Evolutionary conservation across 2,329 filamentous ascomycete species (phyloP), one percentile per base, ranked within the genome.

Genomic region (Exophiala xenobiotica): DNA sequence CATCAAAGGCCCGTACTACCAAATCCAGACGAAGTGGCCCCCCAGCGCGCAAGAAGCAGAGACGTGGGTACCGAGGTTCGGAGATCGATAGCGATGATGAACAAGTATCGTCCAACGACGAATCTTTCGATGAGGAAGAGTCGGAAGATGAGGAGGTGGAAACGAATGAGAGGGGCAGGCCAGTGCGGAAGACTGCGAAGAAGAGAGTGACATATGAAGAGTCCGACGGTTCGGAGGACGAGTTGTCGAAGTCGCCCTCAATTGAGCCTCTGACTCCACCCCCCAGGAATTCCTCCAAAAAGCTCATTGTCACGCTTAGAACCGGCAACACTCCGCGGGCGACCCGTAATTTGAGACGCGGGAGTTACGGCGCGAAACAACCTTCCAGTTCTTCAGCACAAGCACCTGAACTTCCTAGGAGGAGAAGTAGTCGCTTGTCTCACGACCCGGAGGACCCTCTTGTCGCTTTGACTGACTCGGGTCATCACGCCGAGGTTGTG

Each of bases 401-500:
- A 71, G 53, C 57, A 62, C 49, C 44, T 19, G 47, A 8, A 46
- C 51, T 12, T 39, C 49, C 16, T 26, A 61, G 42, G 12, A 63
- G 82, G 57, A 75, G 80, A 55, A 82, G 76, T 57, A 82, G 79
- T 63, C 80, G 82, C 39, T 73, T 81, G 14, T 81, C 77, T 19
- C 79, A 81, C 55, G 79, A 81, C 57, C 70, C 77, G 3, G 75
- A 78, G 20, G 76, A 78, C 27, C 75, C 79, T 26, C 74, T 84
- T 11, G 68, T 82, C 39, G 79, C 77, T 12, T 68, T 85, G 38
- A 79, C 80, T 2, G 77, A 80, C 56, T 83, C 80, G 6, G 81
- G 81, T 14, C 77, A 72, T 52, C 80, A 84, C 64, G 73, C 75
- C 51, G 67, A 79, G 47, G 71, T 80, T 3, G 70, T 82, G 7